A percentile compares a stretch with the other conserved stretches of the same genome.
Conservation (phyloP, 2,329 filamentous ascomycete species). For the Fusarium sp. region DNA sequence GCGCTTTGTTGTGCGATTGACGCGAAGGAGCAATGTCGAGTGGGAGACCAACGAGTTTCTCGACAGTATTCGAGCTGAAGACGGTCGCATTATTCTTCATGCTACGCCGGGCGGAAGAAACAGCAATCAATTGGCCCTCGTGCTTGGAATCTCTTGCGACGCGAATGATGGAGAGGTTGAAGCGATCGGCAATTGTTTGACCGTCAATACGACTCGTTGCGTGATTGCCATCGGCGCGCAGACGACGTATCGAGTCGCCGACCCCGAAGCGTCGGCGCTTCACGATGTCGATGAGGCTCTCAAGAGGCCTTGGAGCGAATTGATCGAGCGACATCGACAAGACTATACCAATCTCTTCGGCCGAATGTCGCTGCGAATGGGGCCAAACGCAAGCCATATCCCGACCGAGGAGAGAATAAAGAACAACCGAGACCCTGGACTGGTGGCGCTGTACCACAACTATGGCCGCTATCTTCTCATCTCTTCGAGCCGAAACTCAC, state of each 20-base stretch:
- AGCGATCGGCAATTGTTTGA: constrained; percentile 32
- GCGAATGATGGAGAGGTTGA: constrained; percentile 8
- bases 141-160: constrained; percentile 19
- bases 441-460: constrained; percentile 47
- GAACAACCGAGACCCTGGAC: constrained; percentile 39
- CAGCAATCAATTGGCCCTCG: constrained; percentile 35
- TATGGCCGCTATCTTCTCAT: constrained; percentile 50
- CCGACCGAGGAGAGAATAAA: constrained; percentile 37
- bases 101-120: constrained; percentile 39
- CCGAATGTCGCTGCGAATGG: constrained; percentile 30
- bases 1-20: constrained; percentile 42
- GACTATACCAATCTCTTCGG: constrained; percentile 35
- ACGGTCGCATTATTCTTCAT: constrained; percentile 28
- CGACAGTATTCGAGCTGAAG: constrained; percentile 34
- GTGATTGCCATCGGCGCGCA: constrained; percentile 37
- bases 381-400: constrained; percentile 35
- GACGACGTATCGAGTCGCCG: constrained; percentile 36
- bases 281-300: constrained; percentile 42
- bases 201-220: constrained; percentile 21
- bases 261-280: constrained; percentile 35
- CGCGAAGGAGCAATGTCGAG: constrained; percentile 36
- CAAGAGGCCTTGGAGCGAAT: constrained; percentile 20
- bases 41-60: constrained; percentile 43
- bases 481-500: constrained; percentile 34
- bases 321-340: constrained; percentile 26